Evolutionary conservation across 495 filamentous ascomycete species (phyloP).

Genomic region (Antarctomyces pellizariae): DNA sequence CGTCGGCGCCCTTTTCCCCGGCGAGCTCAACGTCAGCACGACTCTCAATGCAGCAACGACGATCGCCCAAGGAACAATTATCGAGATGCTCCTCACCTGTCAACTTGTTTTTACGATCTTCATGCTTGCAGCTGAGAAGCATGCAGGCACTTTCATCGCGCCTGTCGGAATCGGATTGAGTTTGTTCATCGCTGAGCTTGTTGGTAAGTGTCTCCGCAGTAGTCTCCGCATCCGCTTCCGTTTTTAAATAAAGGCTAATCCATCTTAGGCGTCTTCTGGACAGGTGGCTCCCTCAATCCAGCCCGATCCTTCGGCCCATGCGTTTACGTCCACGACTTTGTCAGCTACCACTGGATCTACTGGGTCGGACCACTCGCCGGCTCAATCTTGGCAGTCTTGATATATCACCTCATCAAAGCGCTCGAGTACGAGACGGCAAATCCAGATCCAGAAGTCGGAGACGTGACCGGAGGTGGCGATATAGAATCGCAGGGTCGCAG

Average conservation of each 20-base stretch:
- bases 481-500: too few species aligned
- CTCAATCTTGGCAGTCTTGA: slow-evolving; percentile 36
- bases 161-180: slow-evolving; percentile 29
- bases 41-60: slow-evolving; percentile 19
- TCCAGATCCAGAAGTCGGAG: slow-evolving; percentile 35
- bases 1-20: slow-evolving; percentile 26
- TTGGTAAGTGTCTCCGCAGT: slow-evolving; percentile 12
- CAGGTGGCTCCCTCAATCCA: slow-evolving; percentile 50
- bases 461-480: too few species aligned
- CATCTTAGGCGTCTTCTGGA: slow-evolving; percentile 34
- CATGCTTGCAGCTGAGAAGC: slow-evolving; percentile 33
- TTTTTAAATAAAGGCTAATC: too few species aligned
- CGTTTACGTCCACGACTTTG: slow-evolving; percentile 38
- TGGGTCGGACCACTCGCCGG: slow-evolving; percentile 33
- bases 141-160: slow-evolving; percentile 25
- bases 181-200: slow-evolving; percentile 27
- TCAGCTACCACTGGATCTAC: slow-evolving; percentile 50
- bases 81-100: slow-evolving; percentile 30
- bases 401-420: slow-evolving; percentile 41
- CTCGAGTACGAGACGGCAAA: slow-evolving; percentile 62
- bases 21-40: slow-evolving; percentile 21
- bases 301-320: slow-evolving; percentile 49
- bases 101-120: slow-evolving; percentile 29
- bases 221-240: too few species aligned
- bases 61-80: slow-evolving; percentile 26